phyloP scores from a whole-genome alignment of 345 rosid genomes.

The Odontarrhena argentea region DNA sequence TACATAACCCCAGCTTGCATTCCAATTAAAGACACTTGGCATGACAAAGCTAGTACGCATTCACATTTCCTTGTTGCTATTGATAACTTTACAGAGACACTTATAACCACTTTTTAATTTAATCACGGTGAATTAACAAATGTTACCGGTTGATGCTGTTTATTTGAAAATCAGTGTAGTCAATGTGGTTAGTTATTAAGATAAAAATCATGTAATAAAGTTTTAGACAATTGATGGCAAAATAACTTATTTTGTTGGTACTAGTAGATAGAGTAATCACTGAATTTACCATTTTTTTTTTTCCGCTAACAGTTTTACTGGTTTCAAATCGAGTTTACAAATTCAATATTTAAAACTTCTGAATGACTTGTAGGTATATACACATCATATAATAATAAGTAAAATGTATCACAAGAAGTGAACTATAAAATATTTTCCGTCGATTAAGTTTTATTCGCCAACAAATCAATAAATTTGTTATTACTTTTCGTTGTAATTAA shows the following conservation, averaged over 20 bases:
- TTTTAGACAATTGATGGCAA: background rate
- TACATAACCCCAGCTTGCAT: conserved; percentile 36
- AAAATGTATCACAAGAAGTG: no score
- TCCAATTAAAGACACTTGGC: conserved; percentile 33
- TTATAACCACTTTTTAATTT: background rate
- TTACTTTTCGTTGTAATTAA: no score
- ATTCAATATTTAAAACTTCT: no score
- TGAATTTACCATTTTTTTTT: no score
- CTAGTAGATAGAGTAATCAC: background rate
- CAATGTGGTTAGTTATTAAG: background rate
- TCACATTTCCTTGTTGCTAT: conserved; percentile 26
- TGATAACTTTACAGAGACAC: conserved; percentile 13
- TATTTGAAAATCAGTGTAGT: background rate
- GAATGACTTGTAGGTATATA: no score
- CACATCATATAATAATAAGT: no score
- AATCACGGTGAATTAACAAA: background rate
- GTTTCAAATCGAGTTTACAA: no score
- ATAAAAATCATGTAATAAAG: background rate
- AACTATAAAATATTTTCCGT: no score
- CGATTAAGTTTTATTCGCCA: no score
- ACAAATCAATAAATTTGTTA: no score
- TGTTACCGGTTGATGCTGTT: background rate
- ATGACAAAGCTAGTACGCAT: conserved; percentile 17
- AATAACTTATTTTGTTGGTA: background rate
- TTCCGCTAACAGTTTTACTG: no score